Base-by-base conservation (phyloP, 768 basidiomycete species). In the Harrya chromipes region DNA sequence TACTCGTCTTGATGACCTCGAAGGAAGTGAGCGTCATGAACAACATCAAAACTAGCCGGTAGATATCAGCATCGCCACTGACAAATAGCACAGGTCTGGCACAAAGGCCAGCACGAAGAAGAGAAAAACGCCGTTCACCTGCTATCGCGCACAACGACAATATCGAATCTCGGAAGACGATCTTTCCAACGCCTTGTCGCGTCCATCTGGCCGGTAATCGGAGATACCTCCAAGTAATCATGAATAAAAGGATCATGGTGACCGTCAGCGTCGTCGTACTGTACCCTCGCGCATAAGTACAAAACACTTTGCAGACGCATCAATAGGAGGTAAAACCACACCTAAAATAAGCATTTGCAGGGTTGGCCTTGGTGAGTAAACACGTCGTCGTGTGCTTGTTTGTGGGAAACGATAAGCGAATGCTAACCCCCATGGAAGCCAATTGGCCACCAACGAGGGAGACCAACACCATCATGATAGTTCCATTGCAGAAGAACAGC, bases 261-360 rank as follows among this genome's bases (percentile, higher is more conserved):
- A 40, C 53, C 4, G 45, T 46, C 55, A 64, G 48, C 11, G 51
- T 59, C 14, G 62, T 59, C n/a, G 37, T 41, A 5, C 62, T 59
- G 21, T 24, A 23, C 19, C 11, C 17, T 13, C 17, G 4, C 19
- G 8, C 21, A 14, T 49, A 21, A 42, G 24, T 12, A 23, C n/a
- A 34, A 0, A 1, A 36, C 24, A 19, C n/a, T 21, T 7, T 11
- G 20, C 19, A 19, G 3, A 33, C 40, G 5, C 9, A 29, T 16
- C 11, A 11, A 21, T 10, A 17, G 4, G 14, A 20, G 11, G 14
- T 14, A n/a, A 29, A 9, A 8, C 5, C 50, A 31, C 33, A 62
- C 63, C 55, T 54, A 36, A 59, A 59, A 37, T 56, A 62, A 2
- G 52, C 52, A 13, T 31, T 53, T 16, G 50, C 52, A 13, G 50